Evolutionary conservation across 345 rosid species (phyloP).

Genomic region (Sonneratia caseolaris): DNA sequence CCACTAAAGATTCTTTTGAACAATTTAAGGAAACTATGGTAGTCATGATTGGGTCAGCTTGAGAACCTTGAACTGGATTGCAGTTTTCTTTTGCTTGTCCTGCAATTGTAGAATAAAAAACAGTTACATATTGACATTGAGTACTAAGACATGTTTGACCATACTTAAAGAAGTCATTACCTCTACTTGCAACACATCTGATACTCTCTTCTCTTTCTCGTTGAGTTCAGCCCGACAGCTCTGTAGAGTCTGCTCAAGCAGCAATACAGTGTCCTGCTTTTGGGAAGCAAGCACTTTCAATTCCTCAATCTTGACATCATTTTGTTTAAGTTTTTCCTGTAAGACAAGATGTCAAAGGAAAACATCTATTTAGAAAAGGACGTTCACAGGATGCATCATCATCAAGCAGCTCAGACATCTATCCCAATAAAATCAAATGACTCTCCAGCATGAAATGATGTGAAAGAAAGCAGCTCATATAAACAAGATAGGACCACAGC

Average conservation of each 20-base stretch:
- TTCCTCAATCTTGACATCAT: slow-evolving; percentile 57
- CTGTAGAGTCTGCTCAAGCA: slow-evolving; percentile 64
- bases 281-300: slow-evolving; percentile 29
- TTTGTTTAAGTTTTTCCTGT: slow-evolving; percentile 62
- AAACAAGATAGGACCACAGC: background rate
- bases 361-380: background rate
- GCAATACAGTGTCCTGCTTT: slow-evolving; percentile 47
- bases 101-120: background rate
- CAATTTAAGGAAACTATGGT: background rate
- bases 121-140: background rate
- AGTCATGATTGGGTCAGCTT: background rate
- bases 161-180: slow-evolving; percentile 21
- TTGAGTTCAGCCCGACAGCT: slow-evolving; percentile 48
- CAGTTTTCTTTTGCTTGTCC: slow-evolving; percentile 49
- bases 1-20: background rate
- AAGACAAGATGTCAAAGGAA: background rate
- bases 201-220: slow-evolving; percentile 54
- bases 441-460: background rate
- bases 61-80: slow-evolving; percentile 38
- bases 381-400: background rate
- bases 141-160: background rate
- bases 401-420: background rate
- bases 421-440: background rate
- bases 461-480: background rate
- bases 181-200: slow-evolving; percentile 55